Conservation (phyloP, 257 asterid genomes). For the Parsonsia alboflavescens region DNA sequence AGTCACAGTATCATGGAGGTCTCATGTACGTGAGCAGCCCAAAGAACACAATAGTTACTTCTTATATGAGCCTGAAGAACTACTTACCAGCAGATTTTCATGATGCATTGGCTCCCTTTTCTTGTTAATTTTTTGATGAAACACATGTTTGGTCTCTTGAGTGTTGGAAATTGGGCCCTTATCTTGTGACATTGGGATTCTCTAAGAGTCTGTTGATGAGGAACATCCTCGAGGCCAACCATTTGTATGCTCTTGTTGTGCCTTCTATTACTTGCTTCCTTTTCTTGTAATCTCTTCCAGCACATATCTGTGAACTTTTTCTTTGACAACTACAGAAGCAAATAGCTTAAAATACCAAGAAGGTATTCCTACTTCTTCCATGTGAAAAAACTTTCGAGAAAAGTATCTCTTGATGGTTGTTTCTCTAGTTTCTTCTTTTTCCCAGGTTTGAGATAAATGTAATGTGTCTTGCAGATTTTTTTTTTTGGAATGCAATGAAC, state of each 20-base stretch:
- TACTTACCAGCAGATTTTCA: not conserved
- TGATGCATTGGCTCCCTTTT: not conserved
- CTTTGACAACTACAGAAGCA: not conserved
- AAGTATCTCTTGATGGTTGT: not conserved
- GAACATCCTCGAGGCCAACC: not conserved
- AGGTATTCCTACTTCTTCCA: not conserved
- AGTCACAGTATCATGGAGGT: not conserved
- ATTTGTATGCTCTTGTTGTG: not conserved
- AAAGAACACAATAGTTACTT: not conserved
- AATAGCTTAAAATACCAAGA: not conserved
- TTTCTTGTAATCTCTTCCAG: not conserved
- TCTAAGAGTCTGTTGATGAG: not conserved
- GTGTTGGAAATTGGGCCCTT: not conserved
- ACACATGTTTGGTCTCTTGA: not conserved
- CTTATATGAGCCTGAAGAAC: not conserved
- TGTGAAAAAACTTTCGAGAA: not conserved
- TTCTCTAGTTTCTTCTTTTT: not conserved
- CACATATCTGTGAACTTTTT: not conserved
- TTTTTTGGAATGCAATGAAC: not conserved
- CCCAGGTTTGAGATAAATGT: not conserved
- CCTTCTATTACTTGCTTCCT: not conserved
- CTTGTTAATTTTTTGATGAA: not conserved
- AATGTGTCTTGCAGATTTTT: not conserved
- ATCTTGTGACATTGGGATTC: not conserved
- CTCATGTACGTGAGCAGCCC: not conserved